Evolutionary conservation across 148 eudicot genomes (phyloP).

Genomic region (Amaranthus hypochondriacus): DNA sequence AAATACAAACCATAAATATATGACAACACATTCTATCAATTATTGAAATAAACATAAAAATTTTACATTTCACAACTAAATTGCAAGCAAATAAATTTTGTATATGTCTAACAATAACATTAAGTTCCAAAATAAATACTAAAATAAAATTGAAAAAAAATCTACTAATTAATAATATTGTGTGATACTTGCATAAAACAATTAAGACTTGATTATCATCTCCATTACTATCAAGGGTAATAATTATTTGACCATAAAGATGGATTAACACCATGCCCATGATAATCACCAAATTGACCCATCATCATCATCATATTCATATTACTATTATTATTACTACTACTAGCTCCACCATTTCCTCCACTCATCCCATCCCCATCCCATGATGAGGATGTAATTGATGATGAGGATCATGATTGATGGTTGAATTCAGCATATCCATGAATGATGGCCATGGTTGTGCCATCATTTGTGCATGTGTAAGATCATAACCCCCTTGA

Average conservation of each 20-base stretch:
- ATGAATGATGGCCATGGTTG: conserved; percentile 37
- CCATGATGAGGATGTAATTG: conserved; percentile 13
- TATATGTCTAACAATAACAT: no score
- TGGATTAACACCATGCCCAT: conserved; percentile 28
- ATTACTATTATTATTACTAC: conserved; percentile 9
- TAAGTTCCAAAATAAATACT: no score
- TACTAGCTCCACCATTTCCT: conserved; percentile 9
- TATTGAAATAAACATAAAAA: no score
- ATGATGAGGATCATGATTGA: conserved; percentile 7
- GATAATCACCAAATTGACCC: conserved; percentile 33
- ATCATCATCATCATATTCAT: conserved; percentile 30
- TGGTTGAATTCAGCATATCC: conserved; percentile 27
- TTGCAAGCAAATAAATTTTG: no score
- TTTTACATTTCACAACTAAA: no score
- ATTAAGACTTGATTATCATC: neutral
- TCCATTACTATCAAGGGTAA: conserved; percentile 11
- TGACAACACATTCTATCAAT: no score
- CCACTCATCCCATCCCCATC: conserved; percentile 15
- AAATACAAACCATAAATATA: no score
- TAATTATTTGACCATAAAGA: conserved; percentile 24
- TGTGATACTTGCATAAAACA: no score
- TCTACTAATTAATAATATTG: no score
- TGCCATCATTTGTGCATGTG: conserved; percentile 27
- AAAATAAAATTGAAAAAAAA: no score
- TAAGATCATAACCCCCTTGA: conserved; percentile 13